These are phyloP conservation scores for Phaeophleospora eucalypticola DNA, from an alignment of 2,329 filamentous ascomycete species.

Conservation along the genomic window DNA sequence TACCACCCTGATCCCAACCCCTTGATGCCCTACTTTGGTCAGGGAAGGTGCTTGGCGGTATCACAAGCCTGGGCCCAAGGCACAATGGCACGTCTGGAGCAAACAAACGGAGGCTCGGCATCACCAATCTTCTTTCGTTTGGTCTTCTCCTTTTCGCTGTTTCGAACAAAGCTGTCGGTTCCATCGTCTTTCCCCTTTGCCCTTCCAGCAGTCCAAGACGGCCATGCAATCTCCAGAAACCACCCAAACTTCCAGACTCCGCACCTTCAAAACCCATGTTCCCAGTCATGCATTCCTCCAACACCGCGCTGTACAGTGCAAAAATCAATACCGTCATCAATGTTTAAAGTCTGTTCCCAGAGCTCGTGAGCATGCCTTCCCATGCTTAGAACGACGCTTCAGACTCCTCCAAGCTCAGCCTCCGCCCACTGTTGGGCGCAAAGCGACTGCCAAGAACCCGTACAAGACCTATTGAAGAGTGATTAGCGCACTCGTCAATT, in stretches of 20 bases:
- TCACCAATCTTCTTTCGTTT: too few relatives aligned
- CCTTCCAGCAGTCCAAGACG: too few relatives aligned
- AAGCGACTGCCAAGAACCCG: too few relatives aligned
- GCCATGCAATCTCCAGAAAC: too few relatives aligned
- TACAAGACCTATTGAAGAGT: too few relatives aligned
- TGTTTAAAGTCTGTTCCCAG: too few relatives aligned
- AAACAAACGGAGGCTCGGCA: too few relatives aligned
- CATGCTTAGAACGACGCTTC: not conserved
- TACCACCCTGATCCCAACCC: too few relatives aligned
- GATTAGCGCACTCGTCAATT: not conserved
- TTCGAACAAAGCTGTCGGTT: not conserved
- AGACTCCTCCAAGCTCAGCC: not conserved
- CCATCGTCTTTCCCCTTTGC: not conserved
- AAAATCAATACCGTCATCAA: not conserved
- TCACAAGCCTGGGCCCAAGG: not conserved
- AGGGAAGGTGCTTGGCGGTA: conserved; percentile 2
- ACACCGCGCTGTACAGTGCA: conserved; percentile 6
- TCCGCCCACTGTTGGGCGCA: too few relatives aligned
- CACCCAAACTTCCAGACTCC: too few relatives aligned
- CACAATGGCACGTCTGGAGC: not conserved
- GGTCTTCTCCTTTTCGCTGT: not conserved
- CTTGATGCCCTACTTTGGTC: too few relatives aligned
- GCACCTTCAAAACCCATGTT: not conserved
- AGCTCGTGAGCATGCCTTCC: too few relatives aligned
- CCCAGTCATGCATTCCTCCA: conserved; percentile 3